Percentiles rank a stretch among this genome's conserved stretches.
These are phyloP conservation scores for Annulohypoxylon moriforme DNA, from an alignment of 495 filamentous ascomycete species.

Conservation along the genomic window DNA sequence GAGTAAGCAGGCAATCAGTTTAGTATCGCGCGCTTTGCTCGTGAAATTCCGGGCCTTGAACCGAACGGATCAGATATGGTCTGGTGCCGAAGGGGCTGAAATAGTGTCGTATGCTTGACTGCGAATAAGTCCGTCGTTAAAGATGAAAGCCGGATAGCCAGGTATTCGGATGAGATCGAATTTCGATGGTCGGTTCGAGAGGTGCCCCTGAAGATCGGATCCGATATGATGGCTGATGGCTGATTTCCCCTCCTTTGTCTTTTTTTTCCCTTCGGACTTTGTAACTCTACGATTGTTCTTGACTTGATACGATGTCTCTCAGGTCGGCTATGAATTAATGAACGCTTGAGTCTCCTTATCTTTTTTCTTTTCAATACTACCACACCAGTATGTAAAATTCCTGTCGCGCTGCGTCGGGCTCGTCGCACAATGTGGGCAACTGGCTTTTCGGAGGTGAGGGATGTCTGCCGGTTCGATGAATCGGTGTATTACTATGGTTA, in stretches of 20 bases:
- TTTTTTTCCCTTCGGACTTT: constrained; percentile 18
- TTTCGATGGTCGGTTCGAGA: constrained; percentile 41
- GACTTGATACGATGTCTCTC: constrained; percentile 14
- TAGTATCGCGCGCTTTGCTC: constrained; percentile 20
- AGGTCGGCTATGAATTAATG: constrained; percentile 30
- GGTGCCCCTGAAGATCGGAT: constrained; percentile 37
- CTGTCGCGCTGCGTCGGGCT: constrained; percentile 28
- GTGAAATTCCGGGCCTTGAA: constrained; percentile 29
- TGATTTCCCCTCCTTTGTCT: constrained; percentile 31
- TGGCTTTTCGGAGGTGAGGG: constrained; percentile 14
- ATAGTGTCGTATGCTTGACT: constrained; percentile 8
- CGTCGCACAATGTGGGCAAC: constrained; percentile 35
- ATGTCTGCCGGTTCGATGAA: constrained; percentile 35
- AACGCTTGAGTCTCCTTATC: constrained; percentile 21
- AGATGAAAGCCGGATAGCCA: constrained; percentile 14
- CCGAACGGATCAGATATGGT: constrained; percentile 33
- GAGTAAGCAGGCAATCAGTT: constrained; percentile 39
- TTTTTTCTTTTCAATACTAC: constrained; percentile 26
- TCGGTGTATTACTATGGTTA: constrained; percentile 39
- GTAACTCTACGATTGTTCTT: constrained; percentile 30
- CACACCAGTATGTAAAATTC: constrained; percentile 23
- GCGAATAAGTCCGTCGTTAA: constrained; percentile 22
- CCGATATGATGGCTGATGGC: constrained; percentile 28
- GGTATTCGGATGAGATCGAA: constrained; percentile 35
- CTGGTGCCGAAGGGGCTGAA: constrained; percentile 22